Percentiles rank a stretch among this genome's conserved stretches.
Evolutionary conservation across 441 rosid species (phyloP).

Genomic region (Geranium incanum): DNA sequence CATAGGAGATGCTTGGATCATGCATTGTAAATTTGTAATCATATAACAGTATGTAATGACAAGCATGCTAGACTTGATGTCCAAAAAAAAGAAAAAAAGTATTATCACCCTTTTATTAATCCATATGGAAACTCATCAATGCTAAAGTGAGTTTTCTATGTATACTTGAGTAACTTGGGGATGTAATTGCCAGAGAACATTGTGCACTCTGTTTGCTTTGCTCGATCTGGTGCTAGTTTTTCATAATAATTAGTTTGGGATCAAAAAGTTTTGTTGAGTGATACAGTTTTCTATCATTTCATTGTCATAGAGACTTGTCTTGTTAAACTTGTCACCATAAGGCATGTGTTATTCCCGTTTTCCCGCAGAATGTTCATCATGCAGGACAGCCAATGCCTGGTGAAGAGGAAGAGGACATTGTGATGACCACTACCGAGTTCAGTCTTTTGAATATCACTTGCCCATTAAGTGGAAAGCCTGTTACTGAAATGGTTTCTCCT

Average conservation of each 20-base stretch:
- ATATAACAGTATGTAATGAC: not conserved
- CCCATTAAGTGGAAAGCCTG: conserved; percentile 75
- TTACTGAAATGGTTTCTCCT: conserved; percentile 65
- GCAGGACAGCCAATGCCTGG: conserved; percentile 84
- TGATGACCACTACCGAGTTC: conserved; percentile 83
- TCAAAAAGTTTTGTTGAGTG: not conserved
- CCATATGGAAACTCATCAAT: not conserved
- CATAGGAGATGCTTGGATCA: not conserved
- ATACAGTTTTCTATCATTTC: not conserved
- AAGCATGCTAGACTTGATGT: not conserved
- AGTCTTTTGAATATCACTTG: conserved; percentile 61
- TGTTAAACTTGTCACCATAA: not conserved
- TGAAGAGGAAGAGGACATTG: conserved; percentile 81
- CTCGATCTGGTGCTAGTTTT: not conserved
- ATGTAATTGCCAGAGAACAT: not conserved
- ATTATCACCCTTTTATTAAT: not conserved
- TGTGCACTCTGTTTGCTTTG: not conserved
- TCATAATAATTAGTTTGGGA: not conserved
- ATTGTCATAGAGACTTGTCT: not conserved
- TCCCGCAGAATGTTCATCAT: conserved; percentile 79
- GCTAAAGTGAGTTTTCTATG: not conserved
- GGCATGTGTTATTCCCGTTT: conserved; percentile 16
- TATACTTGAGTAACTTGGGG: not conserved
- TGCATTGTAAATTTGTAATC: not conserved
- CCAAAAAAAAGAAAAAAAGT: not conserved